Evolutionary conservation across 768 basidiomycete genomes (phyloP).

Genomic region (Sistotremastrum niveocremeum): DNA sequence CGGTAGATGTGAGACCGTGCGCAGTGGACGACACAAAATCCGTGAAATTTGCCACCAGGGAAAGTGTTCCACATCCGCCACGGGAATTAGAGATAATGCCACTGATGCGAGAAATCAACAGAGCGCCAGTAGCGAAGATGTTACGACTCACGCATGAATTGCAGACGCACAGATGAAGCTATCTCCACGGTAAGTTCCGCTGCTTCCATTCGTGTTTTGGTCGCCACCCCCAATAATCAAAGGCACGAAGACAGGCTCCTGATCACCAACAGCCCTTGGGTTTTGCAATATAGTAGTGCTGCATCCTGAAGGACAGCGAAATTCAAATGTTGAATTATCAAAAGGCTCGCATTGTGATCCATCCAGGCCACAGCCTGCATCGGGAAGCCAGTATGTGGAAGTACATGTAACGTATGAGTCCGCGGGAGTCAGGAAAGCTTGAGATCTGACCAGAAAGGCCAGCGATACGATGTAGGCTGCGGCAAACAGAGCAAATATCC

Average conservation of each 20-base stretch:
- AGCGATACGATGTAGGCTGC: conserved; percentile 57
- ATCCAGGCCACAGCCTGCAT: conserved; percentile 63
- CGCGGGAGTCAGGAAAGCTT: conserved; percentile 57
- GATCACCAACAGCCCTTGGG: conserved; percentile 55
- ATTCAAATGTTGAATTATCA: conserved; percentile 44
- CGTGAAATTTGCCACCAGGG: conserved; percentile 61
- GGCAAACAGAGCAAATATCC: conserved; percentile 41
- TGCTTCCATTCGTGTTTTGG: conserved; percentile 17
- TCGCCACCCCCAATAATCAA: conserved; percentile 83
- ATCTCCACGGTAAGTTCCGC: conserved; percentile 67
- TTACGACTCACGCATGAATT: conserved; percentile 51
- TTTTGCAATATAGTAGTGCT: conserved; percentile 52
- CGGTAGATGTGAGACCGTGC: conserved; percentile 55
- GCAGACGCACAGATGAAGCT: conserved; percentile 78
- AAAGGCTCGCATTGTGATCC: conserved; percentile 56
- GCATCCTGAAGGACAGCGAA: conserved; percentile 73
- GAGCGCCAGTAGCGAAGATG: neutral
- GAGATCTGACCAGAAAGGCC: conserved; percentile 57
- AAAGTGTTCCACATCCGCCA: conserved; percentile 68
- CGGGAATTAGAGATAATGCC: conserved; percentile 47
- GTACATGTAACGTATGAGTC: conserved; percentile 56
- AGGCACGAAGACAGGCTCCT: conserved; percentile 52
- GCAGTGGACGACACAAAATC: conserved; percentile 44
- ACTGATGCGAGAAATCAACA: conserved; percentile 21
- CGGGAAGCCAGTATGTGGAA: conserved; percentile 52